Base-by-base conservation (phyloP, 2,329 filamentous ascomycete genomes). In the Raffaelea deltoideospora region DNA sequence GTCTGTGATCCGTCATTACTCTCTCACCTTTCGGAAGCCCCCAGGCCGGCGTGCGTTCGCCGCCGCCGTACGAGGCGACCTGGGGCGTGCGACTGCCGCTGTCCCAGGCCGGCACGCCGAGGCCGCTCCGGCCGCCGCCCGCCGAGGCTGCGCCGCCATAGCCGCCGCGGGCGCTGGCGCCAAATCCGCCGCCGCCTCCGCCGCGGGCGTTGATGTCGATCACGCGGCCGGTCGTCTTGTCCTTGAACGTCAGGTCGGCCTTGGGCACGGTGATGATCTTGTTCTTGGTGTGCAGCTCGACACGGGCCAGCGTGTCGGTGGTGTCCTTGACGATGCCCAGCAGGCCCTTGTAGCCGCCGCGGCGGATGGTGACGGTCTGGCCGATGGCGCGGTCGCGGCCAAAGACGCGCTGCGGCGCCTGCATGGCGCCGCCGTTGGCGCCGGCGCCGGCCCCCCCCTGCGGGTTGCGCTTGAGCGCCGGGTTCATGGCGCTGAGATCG, bases 321-420 rank as follows among this genome's bases (percentile, higher is more conserved):
- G 88, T 81, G 53, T 96, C 88, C 54, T 94, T 95, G 48, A 98
- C 87, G 46, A 95, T 93, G 48, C 90, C 90, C 30, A 96, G 65
- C 31, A 95, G 67, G 39, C 88, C 88, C 60, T 98, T 98, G 64
- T 88, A 86, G 18, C 80, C 76, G 21, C 90, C 90, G 52, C 79
- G 85, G 39, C 78, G 75, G 50, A 96, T 81, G 35, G 79, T 84
- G 31, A 96, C 86, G 1, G 86, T 95, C 61, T 94, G 88, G 31
- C 87, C 87, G 44, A 96, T 76, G 21, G 90, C 68, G 38, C 76
- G 75, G 55, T 98, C 90, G 28, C 86, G 75, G 18, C 80, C 76
- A 48, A 85, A 85, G 36, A 76, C 72, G 54, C 79, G 80, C 29
- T 81, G 81, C 31, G 86, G 86, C 13, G 76, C 69, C 56, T 59